These are phyloP conservation scores for Pseudogymnoascus sp. DNA, from an alignment of 2,329 filamentous ascomycete species.

Conservation along the genomic window DNA sequence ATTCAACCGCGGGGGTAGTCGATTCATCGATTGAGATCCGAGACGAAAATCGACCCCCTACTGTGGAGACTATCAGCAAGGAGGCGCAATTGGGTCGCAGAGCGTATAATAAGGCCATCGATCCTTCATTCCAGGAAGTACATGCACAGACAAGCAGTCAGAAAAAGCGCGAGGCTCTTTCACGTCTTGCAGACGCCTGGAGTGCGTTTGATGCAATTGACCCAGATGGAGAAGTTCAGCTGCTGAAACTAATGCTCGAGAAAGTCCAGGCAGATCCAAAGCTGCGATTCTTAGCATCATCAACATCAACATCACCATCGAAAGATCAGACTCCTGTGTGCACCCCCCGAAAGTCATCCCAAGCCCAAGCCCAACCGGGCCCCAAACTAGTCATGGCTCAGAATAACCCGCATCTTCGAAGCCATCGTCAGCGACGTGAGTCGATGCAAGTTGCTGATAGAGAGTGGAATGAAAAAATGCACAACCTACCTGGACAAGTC, in stretches of 20 bases:
- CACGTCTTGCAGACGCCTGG: constrained; percentile 77
- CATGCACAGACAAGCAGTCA: constrained; percentile 67
- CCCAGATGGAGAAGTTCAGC: constrained; percentile 79
- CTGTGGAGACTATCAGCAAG: constrained; percentile 57
- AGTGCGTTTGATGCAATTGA: constrained; percentile 76
- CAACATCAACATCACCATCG: constrained; percentile 11
- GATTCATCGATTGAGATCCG: constrained; percentile 17
- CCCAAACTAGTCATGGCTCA: constrained; percentile 67
- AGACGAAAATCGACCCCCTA: constrained; percentile 58
- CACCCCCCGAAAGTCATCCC: constrained; percentile 40
- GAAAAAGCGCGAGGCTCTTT: constrained; percentile 75
- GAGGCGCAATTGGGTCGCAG: constrained; percentile 76
- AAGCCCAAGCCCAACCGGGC: constrained; percentile 1
- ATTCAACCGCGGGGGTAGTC: constrained; percentile 31
- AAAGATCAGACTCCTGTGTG: constrained; percentile 45
- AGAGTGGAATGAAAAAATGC: constrained; percentile 35
- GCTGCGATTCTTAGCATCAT: constrained; percentile 30
- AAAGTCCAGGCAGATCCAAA: constrained; percentile 62
- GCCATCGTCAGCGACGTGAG: constrained; percentile 55
- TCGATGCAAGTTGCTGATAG: constrained; percentile 38
- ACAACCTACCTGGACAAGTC: constrained; percentile 47
- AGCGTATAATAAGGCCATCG: constrained; percentile 72
- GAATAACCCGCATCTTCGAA: constrained; percentile 78
- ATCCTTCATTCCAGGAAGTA: constrained; percentile 75
- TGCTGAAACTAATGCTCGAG: constrained; percentile 71